A percentile compares a stretch with the other conserved stretches of the same genome.
Evolutionary conservation across 768 basidiomycete genomes (phyloP).

Genomic region (Lactarius vividus): DNA sequence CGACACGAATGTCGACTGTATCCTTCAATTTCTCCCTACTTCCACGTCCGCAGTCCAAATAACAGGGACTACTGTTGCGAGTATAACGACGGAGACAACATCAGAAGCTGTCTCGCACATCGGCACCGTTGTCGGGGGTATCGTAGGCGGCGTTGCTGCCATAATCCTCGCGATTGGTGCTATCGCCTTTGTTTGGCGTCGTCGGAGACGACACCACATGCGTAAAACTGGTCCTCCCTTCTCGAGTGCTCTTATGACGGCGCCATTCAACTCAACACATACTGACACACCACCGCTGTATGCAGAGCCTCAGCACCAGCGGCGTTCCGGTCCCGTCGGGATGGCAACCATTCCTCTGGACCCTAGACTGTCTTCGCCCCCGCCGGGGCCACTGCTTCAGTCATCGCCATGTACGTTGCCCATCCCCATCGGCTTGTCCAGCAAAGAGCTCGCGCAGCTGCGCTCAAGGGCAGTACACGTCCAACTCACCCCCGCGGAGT

Average conservation of each 20-base stretch:
- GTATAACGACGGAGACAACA: not conserved
- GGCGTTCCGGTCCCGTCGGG: not conserved
- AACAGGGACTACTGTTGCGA: too few species aligned
- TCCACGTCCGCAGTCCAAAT: conserved; percentile 15
- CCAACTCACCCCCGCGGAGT: too few species aligned
- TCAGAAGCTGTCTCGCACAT: conserved; percentile 32
- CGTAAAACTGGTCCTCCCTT: too few species aligned
- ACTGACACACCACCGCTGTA: not conserved
- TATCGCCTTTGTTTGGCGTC: not conserved
- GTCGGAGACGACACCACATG: not conserved
- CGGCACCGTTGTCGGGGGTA: conserved; percentile 50
- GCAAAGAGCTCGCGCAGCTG: not conserved
- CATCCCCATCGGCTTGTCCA: not conserved
- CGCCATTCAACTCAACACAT: not conserved
- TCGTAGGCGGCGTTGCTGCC: conserved; percentile 45
- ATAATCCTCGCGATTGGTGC: not conserved
- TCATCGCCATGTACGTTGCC: too few species aligned
- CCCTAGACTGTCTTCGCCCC: not conserved
- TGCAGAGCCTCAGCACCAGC: not conserved
- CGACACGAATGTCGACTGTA: conserved; percentile 39
- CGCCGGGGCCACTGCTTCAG: not conserved
- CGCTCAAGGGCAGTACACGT: not conserved
- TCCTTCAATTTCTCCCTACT: conserved; percentile 27
- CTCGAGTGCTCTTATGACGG: too few species aligned
- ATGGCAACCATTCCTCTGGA: not conserved